These are phyloP conservation scores for Pholiota molesta DNA, from an alignment of 768 basidiomycete genomes.

Conservation along the genomic window DNA sequence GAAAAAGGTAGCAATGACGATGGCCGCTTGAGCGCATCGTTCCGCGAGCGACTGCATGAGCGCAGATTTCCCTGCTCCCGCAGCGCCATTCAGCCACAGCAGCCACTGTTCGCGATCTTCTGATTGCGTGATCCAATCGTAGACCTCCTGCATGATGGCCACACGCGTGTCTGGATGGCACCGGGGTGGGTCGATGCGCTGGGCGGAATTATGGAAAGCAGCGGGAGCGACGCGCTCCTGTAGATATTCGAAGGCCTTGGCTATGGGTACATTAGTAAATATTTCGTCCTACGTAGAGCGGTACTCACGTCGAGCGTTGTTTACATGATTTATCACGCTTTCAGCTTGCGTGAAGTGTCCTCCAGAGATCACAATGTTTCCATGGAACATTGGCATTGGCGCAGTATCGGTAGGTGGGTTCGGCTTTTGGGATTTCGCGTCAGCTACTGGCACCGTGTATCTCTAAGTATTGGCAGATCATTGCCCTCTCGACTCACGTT, in stretches of 20 bases:
- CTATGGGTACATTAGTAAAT: too few species aligned
- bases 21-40: not conserved
- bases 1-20: not conserved
- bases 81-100: not conserved
- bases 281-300: too few species aligned
- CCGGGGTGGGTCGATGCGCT: not conserved
- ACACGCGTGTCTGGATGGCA: not conserved
- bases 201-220: not conserved
- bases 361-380: too few species aligned
- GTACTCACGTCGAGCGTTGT: too few species aligned
- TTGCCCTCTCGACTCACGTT: too few species aligned
- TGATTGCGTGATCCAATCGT: not conserved
- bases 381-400: too few species aligned
- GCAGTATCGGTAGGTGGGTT: too few species aligned
- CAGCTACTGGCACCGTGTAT: too few species aligned
- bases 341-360: too few species aligned
- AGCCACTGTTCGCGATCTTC: not conserved
- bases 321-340: too few species aligned
- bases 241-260: not conserved
- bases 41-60: not conserved
- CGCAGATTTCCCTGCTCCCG: not conserved
- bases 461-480: too few species aligned
- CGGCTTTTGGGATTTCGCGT: too few species aligned
- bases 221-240: not conserved
- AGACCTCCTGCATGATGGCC: not conserved